Evolutionary conservation across 1,284 basidiomycete species (phyloP), one percentile per base, ranked within the genome.

Genomic region (Cutaneotrichosporon daszewskae): DNA sequence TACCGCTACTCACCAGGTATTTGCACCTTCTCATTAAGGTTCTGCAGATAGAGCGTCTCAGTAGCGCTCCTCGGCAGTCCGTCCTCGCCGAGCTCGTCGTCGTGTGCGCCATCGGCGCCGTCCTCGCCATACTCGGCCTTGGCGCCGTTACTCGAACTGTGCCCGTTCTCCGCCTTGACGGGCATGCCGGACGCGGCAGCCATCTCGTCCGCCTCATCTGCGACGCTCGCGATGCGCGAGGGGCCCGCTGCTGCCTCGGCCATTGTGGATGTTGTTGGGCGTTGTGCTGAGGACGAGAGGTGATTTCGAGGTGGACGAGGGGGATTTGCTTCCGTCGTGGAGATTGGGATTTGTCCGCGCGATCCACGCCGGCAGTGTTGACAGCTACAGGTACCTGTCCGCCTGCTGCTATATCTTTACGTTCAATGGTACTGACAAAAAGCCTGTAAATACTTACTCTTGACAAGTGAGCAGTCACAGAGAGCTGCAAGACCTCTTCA

Each of bases 21-120:
- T 71, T 88, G 88, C 55, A 98, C 88, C 74, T 87, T 90, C 75
- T 98, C 94, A 69, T 98, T 97, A 62, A 98, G 74, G 72, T 98
- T 98, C 71, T 96, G 88, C 58, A 97, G 83, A 68, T 97, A 98
- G 31, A 98, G 76, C 14, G 94, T 97, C 71, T 94, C 88, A 35
- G 82, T 80, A 26, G 76, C 76, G 35, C 68, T 60, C 7, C 66
- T 59, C 16, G 72, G 68, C 38, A 72, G 48, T 18, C 55, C 57
- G 18, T 66, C 59, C 4, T 16, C 53, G 22, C 61, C 61, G 8
- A 46, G 26, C 33, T 50, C 52, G 25, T 55, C 32, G n/a, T 17
- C n/a, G n/a, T n/a, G 13, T n/a, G 25, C 54, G 20, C 50, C 59
- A 31, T 47, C 52, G 16, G 38, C 51, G 18, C 43, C 43, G 32